These are phyloP conservation scores for Salix arbutifolia DNA, from an alignment of 345 rosid species.

Conservation along the genomic window DNA sequence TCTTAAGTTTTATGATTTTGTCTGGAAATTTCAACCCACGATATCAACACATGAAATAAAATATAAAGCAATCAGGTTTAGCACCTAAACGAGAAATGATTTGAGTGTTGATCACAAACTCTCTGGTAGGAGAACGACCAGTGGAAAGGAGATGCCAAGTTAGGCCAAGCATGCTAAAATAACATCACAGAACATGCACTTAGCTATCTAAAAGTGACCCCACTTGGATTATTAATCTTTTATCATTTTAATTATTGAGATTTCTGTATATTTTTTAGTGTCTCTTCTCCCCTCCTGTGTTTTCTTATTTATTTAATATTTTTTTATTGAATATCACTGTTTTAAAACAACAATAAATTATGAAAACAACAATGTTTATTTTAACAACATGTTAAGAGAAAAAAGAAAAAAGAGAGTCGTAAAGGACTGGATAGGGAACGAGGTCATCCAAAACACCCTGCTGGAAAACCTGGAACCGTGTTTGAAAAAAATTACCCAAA, in stretches of 20 bases:
- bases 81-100: not conserved
- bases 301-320: no score
- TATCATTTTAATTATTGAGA: no score
- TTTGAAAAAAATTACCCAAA: not conserved
- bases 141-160: not conserved
- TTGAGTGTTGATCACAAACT: conserved; percentile 4
- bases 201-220: no score
- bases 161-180: conserved; percentile 5
- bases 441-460: not conserved
- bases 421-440: not conserved
- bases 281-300: no score
- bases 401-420: no score
- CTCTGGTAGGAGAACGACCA: conserved; percentile 18
- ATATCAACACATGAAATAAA: conserved; percentile 2
- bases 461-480: not conserved
- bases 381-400: no score
- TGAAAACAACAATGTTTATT: no score
- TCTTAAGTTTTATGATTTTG: not conserved
- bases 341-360: no score
- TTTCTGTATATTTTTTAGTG: no score
- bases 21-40: not conserved
- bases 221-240: no score
- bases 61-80: not conserved
- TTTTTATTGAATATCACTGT: no score
- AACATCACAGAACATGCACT: not conserved